Conservation (phyloP, 2,329 filamentous ascomycete genomes). For the Pseudogymnoascus sp. region DNA sequence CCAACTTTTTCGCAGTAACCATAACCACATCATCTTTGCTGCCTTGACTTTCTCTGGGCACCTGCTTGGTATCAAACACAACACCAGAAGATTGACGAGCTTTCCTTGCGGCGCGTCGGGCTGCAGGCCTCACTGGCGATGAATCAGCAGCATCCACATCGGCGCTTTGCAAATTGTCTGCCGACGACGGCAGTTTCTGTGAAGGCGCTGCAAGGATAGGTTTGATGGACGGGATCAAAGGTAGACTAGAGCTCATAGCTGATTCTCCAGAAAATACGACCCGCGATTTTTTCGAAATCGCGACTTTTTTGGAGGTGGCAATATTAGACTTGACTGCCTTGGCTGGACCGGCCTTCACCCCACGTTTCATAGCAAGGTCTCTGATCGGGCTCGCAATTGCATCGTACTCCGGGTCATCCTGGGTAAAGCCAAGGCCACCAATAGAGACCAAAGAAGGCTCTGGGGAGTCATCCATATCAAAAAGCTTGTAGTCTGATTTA, state of each 20-base stretch:
- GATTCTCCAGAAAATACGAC: neutral
- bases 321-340: neutral
- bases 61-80: neutral
- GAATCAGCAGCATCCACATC: neutral
- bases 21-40: neutral
- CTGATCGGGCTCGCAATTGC: neutral
- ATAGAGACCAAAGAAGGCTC: constrained; percentile 8
- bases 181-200: neutral
- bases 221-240: neutral
- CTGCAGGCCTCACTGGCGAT: neutral
- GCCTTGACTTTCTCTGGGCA: neutral
- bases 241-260: neutral
- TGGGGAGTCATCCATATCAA: constrained; percentile 15
- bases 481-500: constrained; percentile 13
- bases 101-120: neutral
- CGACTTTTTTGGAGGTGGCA: neutral
- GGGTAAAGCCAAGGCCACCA: constrained; percentile 23
- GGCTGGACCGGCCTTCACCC: neutral
- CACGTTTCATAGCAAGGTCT: constrained; percentile 2
- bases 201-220: neutral
- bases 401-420: constrained; percentile 17
- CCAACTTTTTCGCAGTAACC: neutral
- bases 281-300: neutral
- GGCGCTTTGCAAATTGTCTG: neutral
- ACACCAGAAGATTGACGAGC: neutral